phyloP scores from a whole-genome alignment of 2,329 filamentous ascomycete genomes.

The Trichoderma cornu-damae region DNA sequence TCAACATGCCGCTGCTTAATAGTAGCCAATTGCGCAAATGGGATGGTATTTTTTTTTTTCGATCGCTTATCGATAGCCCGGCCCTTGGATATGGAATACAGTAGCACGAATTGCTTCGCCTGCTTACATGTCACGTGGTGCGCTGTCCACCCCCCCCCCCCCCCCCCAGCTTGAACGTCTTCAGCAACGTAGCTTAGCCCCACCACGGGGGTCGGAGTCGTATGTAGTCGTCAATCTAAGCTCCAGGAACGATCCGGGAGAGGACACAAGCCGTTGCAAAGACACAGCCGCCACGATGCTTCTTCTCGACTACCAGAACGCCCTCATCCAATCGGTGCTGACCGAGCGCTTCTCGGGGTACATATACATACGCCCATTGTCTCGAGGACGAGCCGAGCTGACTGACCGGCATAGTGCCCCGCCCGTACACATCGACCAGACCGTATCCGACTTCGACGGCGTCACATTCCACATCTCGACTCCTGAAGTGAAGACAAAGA shows the following conservation, averaged over 20 bases:
- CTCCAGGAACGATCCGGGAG: conserved; percentile 25
- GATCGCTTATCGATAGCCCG: conserved; percentile 36
- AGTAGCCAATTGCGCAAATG: conserved; percentile 21
- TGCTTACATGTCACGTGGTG: conserved; percentile 32
- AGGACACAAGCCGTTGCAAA: conserved; percentile 27
- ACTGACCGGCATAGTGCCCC: conserved; percentile 61
- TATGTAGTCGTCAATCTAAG: conserved; percentile 36
- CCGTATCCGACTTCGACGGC: conserved; percentile 97
- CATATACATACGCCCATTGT: conserved; percentile 34
- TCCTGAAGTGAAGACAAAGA: conserved; percentile 87
- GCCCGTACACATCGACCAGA: conserved; percentile 89
- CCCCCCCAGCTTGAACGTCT: conserved; percentile 28
- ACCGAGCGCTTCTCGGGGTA: conserved; percentile 92
- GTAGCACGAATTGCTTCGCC: neutral
- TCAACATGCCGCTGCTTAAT: conserved; percentile 13
- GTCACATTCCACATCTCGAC: conserved; percentile 98
- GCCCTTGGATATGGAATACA: neutral
- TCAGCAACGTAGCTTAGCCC: conserved; percentile 33
- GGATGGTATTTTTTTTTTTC: conserved; percentile 38
- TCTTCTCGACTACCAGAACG: conserved; percentile 98
- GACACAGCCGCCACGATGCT: conserved; percentile 56
- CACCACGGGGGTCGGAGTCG: conserved; percentile 34
- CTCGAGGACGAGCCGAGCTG: conserved; percentile 26
- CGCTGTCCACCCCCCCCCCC: too few relatives aligned
- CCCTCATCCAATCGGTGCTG: conserved; percentile 91